A percentile compares a stretch with the other conserved stretches of the same genome.
These are phyloP conservation scores for Ophiostoma sp. DNA, from an alignment of 2,329 filamentous ascomycete genomes.

Conservation along the genomic window DNA sequence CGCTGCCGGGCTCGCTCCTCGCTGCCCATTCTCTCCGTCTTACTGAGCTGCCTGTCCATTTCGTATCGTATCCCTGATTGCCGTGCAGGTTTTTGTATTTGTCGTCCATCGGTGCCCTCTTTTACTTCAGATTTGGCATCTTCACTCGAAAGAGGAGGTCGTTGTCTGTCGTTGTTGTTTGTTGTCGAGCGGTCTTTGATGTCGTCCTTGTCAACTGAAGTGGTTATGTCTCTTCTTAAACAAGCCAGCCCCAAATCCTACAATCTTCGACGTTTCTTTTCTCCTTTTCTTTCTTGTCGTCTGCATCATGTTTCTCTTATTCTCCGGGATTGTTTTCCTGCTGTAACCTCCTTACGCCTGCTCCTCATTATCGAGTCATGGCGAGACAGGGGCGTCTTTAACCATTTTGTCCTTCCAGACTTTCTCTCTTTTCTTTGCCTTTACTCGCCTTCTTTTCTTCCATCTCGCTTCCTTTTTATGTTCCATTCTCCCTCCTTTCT, in stretches of 20 bases:
- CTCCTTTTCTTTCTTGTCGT: background rate
- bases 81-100: background rate
- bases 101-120: background rate
- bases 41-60: background rate
- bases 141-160: background rate
- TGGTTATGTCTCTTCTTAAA: background rate
- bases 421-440: background rate
- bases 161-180: background rate
- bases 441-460: background rate
- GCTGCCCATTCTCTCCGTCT: background rate
- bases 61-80: slow-evolving; percentile 3
- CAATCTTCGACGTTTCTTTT: background rate
- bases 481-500: background rate
- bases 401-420: background rate
- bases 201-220: background rate
- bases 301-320: background rate
- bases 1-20: background rate
- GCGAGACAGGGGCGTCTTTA: background rate
- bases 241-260: background rate
- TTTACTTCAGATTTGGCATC: background rate
- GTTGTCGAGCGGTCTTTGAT: background rate
- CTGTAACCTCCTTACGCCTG: background rate
- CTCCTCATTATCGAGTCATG: slow-evolving; percentile 3
- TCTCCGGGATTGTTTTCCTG: background rate
- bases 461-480: slow-evolving; percentile 1